Evolutionary conservation across 768 basidiomycete genomes (phyloP).

Genomic region (Pleurotus djamor): DNA sequence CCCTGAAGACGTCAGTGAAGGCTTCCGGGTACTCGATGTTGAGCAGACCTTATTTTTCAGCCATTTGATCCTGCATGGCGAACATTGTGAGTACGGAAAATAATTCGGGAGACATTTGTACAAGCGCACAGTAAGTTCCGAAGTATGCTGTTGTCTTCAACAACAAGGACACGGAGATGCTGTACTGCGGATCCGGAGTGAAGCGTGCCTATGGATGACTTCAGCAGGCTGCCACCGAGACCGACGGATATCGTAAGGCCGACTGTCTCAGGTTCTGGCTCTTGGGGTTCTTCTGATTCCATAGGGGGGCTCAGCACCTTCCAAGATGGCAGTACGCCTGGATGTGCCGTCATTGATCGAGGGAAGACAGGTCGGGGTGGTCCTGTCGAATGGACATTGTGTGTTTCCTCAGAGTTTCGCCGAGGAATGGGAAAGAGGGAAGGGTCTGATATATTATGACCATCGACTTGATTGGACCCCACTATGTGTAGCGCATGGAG

Average conservation of each 20-base stretch:
- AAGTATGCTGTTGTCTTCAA: conserved; percentile 89
- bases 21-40: not conserved
- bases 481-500: conserved; percentile 54
- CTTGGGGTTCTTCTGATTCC: conserved; percentile 28
- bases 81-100: conserved; percentile 1
- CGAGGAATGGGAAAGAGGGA: conserved; percentile 21
- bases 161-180: conserved; percentile 69
- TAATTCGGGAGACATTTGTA: conserved; percentile 2
- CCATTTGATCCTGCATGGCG: conserved; percentile 52
- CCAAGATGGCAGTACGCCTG: conserved; percentile 28
- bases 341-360: conserved; percentile 48
- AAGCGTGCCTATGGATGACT: conserved; percentile 57
- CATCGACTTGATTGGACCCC: conserved; percentile 20
- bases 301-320: conserved; percentile 25
- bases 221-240: conserved; percentile 65
- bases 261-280: conserved; percentile 6
- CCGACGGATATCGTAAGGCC: conserved; percentile 52
- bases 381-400: conserved; percentile 8
- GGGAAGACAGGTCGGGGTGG: conserved; percentile 46
- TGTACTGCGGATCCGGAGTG: conserved; percentile 36
- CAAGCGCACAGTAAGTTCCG: conserved; percentile 72
- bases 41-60: conserved; percentile 51
- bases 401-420: conserved; percentile 50
- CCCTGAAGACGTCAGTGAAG: conserved; percentile 40
- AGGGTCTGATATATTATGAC: not conserved